Percentiles rank a stretch among this genome's conserved stretches.
Conservation (phyloP, 2,329 filamentous ascomycete genomes). For the Neofusicoccum ribis region DNA sequence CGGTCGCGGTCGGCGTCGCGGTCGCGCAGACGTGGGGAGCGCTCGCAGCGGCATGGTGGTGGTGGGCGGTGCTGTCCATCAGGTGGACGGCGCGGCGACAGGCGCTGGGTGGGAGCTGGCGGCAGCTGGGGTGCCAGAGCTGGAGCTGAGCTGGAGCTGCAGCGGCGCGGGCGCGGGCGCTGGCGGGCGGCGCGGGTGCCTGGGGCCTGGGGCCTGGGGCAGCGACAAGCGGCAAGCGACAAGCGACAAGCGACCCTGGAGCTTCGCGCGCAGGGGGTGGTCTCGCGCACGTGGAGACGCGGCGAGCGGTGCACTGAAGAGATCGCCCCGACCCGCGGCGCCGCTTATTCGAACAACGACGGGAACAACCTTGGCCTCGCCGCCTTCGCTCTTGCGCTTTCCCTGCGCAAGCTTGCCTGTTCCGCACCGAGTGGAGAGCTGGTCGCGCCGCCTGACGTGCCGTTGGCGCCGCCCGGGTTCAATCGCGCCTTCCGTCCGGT, state of each 20-base stretch:
- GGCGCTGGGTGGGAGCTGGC: background rate
- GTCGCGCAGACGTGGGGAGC: background rate
- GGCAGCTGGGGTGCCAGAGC: background rate
- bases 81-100: background rate
- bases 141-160: background rate
- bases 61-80: background rate
- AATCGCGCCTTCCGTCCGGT: background rate
- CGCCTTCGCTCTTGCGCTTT: slow-evolving; percentile 6
- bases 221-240: too few relatives aligned
- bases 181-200: background rate
- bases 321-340: slow-evolving; percentile 4
- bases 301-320: background rate
- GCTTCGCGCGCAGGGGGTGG: background rate
- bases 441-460: background rate
- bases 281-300: background rate
- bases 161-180: background rate
- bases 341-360: slow-evolving; percentile 15
- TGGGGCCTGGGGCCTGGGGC: too few relatives aligned
- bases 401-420: background rate
- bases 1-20: background rate
- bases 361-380: slow-evolving; percentile 10
- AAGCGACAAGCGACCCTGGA: background rate
- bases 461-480: background rate
- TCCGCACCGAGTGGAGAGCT: background rate
- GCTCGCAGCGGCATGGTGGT: background rate